Conservation (phyloP, 352 stramenopile species). For the Plasmopara viticola region DNA sequence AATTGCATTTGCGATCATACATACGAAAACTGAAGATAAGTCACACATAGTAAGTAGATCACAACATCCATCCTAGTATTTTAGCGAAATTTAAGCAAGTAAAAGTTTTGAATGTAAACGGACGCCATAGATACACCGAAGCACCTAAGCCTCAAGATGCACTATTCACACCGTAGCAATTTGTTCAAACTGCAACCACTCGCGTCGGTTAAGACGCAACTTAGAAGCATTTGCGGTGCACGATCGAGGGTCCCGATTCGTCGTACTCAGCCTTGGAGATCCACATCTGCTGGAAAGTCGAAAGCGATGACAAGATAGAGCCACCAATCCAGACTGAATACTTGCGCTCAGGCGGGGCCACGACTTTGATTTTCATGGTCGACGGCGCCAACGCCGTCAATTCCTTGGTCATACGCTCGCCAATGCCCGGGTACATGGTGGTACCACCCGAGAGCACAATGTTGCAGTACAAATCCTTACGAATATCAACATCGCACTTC, state of each 20-base stretch:
- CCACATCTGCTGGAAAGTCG: slow-evolving; percentile 98
- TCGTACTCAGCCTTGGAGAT: slow-evolving; percentile 98
- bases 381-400: slow-evolving; percentile 80
- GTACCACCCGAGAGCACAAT: slow-evolving; percentile 95
- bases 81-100: no score
- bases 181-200: not conserved
- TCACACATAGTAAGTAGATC: no score
- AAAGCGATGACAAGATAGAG: slow-evolving; percentile 93
- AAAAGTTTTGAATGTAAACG: no score
- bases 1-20: no score
- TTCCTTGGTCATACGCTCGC: slow-evolving; percentile 92
- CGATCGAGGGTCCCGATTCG: slow-evolving; percentile 93
- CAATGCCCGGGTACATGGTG: slow-evolving; percentile 95
- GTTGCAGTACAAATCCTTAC: slow-evolving; percentile 93
- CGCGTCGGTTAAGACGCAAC: not conserved
- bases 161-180: no score
- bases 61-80: no score
- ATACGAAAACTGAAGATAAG: no score
- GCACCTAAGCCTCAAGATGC: not conserved
- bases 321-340: slow-evolving; percentile 98
- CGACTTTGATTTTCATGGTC: slow-evolving; percentile 95
- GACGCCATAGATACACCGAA: not conserved
- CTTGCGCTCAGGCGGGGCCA: slow-evolving; percentile 89
- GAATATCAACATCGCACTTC: slow-evolving; percentile 90
- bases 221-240: slow-evolving; percentile 96